These are phyloP conservation scores for Phalaenopsis aphrodite DNA, from an alignment of 106 monocot genomes.

Conservation along the genomic window DNA sequence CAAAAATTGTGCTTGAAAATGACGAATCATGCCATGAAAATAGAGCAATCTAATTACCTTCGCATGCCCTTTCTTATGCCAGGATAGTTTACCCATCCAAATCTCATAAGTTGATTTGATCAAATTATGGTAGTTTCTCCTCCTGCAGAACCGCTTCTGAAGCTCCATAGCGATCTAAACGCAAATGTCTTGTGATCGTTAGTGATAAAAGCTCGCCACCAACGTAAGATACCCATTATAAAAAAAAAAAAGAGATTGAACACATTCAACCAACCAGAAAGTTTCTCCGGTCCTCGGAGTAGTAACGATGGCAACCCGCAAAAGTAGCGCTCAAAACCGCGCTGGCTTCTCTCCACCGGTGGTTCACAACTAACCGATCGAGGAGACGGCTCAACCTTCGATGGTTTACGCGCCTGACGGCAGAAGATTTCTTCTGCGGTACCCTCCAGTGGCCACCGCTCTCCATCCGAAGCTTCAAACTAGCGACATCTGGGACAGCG, in stretches of 20 bases:
- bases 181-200: slow-evolving; percentile 10
- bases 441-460: not conserved
- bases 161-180: slow-evolving; percentile 52
- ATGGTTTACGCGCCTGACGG: not conserved
- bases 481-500: not conserved
- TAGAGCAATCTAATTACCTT: slow-evolving; percentile 15
- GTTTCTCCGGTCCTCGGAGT: slow-evolving; percentile 18
- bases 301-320: slow-evolving; percentile 5
- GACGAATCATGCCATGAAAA: not conserved
- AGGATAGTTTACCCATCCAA: slow-evolving; percentile 32
- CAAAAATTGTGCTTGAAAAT: not conserved
- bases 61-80: slow-evolving; percentile 6
- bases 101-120: slow-evolving; percentile 37
- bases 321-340: slow-evolving; percentile 28
- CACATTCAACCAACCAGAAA: slow-evolving; percentile 11
- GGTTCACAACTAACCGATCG: slow-evolving; percentile 6
- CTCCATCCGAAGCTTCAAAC: not conserved
- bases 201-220: not conserved
- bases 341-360: slow-evolving; percentile 39
- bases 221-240: not conserved
- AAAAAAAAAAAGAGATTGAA: not conserved
- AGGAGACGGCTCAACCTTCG: slow-evolving; percentile 10
- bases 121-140: slow-evolving; percentile 11
- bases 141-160: slow-evolving; percentile 22
- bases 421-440: not conserved